A percentile compares a stretch with the other conserved stretches of the same genome.
Evolutionary conservation across 768 basidiomycete species (phyloP).

Genomic region (Boletus fagicola): DNA sequence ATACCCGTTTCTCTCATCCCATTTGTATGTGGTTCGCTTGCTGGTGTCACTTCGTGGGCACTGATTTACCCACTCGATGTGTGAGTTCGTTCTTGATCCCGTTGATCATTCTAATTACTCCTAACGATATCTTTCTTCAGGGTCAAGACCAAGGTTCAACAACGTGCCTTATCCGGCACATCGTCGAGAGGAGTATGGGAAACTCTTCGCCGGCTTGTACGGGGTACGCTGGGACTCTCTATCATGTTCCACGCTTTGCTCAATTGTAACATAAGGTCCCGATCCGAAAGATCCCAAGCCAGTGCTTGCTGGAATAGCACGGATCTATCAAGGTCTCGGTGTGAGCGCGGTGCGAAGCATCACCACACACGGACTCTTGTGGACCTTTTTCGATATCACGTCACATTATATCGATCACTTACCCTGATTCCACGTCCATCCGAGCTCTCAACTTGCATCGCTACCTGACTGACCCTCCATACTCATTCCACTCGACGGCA

Average conservation of each 20-base stretch:
- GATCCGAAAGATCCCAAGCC: slow-evolving; percentile 78
- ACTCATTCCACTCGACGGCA: slow-evolving; percentile 12
- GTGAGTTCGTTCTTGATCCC: slow-evolving; percentile 43
- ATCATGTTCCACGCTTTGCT: slow-evolving; percentile 1
- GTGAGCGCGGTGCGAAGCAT: slow-evolving; percentile 91
- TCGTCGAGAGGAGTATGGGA: slow-evolving; percentile 66
- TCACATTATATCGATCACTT: slow-evolving; percentile 69
- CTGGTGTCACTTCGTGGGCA: slow-evolving; percentile 89
- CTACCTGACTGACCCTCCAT: slow-evolving; percentile 9
- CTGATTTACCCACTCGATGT: slow-evolving; percentile 94
- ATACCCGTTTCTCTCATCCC: slow-evolving; percentile 78
- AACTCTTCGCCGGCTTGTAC: slow-evolving; percentile 74
- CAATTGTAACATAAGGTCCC: slow-evolving; percentile 49
- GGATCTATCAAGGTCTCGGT: slow-evolving; percentile 91
- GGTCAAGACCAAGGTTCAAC: slow-evolving; percentile 95
- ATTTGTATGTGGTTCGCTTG: slow-evolving; percentile 86
- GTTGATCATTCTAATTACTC: background rate
- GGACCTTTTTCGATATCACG: slow-evolving; percentile 89
- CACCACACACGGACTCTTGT: slow-evolving; percentile 89
- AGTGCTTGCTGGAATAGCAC: slow-evolving; percentile 68
- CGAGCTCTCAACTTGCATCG: slow-evolving; percentile 1
- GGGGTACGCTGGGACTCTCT: slow-evolving; percentile 49
- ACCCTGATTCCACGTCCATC: slow-evolving; percentile 30
- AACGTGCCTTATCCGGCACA: slow-evolving; percentile 82
- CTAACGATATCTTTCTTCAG: slow-evolving; percentile 36